A percentile compares a stretch with the other conserved stretches of the same genome.
Conservation (phyloP, 1,139 yeast species). For the Nakaseomyces delphensis region DNA sequence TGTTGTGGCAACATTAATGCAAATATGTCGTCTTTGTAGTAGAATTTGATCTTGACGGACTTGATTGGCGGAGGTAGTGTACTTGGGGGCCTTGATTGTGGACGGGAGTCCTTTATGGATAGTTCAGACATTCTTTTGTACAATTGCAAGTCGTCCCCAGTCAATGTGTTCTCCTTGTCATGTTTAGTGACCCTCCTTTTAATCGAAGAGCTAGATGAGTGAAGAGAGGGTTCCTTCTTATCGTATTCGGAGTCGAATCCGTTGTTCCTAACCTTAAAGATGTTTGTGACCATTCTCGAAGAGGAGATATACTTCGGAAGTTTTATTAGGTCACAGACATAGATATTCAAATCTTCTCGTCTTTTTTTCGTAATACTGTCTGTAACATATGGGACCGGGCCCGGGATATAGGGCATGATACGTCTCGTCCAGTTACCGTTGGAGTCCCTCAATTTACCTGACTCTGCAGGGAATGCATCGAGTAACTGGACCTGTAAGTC, state of each 20-base stretch:
- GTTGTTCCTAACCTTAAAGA: conserved; percentile 53
- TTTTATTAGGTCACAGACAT: conserved; percentile 63
- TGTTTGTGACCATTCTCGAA: conserved; percentile 55
- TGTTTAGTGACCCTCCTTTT: not conserved
- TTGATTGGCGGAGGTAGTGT: conserved; percentile 22
- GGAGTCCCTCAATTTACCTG: conserved; percentile 56
- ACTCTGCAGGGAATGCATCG: conserved; percentile 84
- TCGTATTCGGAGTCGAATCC: conserved; percentile 36
- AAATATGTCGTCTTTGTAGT: conserved; percentile 82
- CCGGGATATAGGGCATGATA: conserved; percentile 89
- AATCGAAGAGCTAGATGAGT: not conserved
- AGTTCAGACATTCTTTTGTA: conserved; percentile 25
- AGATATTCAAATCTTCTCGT: conserved; percentile 74
- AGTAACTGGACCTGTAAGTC: conserved; percentile 81
- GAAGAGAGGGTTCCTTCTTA: conserved; percentile 10
- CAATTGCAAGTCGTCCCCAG: conserved; percentile 26
- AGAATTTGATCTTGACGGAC: conserved; percentile 63
- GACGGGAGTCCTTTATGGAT: conserved; percentile 21
- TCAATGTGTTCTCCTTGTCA: conserved; percentile 26
- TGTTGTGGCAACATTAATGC: conserved; percentile 67
- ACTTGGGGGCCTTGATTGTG: conserved; percentile 27
- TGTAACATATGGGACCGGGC: conserved; percentile 87
- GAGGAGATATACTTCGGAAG: conserved; percentile 73
- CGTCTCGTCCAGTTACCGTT: conserved; percentile 50
- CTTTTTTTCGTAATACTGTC: conserved; percentile 82